phyloP scores from a whole-genome alignment of 2,329 filamentous ascomycete species.

The Berkeleyomyces rouxiae region DNA sequence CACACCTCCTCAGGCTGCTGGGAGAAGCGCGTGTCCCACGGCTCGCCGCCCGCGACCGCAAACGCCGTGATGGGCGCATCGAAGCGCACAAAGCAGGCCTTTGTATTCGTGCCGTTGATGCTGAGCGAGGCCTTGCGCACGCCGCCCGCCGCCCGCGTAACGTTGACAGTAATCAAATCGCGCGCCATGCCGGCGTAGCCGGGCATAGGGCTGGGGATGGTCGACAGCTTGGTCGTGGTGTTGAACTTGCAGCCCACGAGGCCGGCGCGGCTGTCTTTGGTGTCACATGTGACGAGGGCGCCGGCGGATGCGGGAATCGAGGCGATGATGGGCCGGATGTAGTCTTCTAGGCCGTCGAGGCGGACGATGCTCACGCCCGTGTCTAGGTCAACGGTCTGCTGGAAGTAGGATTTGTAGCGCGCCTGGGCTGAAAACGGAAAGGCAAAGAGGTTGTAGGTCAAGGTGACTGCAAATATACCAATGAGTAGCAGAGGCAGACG shows the following conservation, averaged over 20 bases:
- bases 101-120: slow-evolving; percentile 57
- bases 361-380: slow-evolving; percentile 52
- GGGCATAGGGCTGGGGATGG: slow-evolving; percentile 19
- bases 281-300: slow-evolving; percentile 38
- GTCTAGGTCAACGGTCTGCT: slow-evolving; percentile 65
- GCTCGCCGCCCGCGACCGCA: slow-evolving; percentile 40
- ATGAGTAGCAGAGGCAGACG: slow-evolving; percentile 68
- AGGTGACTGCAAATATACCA: slow-evolving; percentile 52
- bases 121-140: slow-evolving; percentile 40
- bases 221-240: slow-evolving; percentile 24
- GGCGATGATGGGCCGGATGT: slow-evolving; percentile 47
- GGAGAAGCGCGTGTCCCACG: slow-evolving; percentile 48
- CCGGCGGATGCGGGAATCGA: slow-evolving; percentile 55
- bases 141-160: slow-evolving; percentile 23
- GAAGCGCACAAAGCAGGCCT: slow-evolving; percentile 60
- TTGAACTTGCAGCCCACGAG: slow-evolving; percentile 54
- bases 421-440: slow-evolving; percentile 75
- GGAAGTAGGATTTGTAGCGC: slow-evolving; percentile 74
- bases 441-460: slow-evolving; percentile 70
- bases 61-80: slow-evolving; percentile 50
- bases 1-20: slow-evolving; percentile 44
- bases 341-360: slow-evolving; percentile 51
- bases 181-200: slow-evolving; percentile 28
- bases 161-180: slow-evolving; percentile 40
- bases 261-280: slow-evolving; percentile 28